Evolutionary conservation across 495 filamentous ascomycete genomes (phyloP), one percentile per base, ranked within the genome.

Genomic region (Neurospora africana): DNA sequence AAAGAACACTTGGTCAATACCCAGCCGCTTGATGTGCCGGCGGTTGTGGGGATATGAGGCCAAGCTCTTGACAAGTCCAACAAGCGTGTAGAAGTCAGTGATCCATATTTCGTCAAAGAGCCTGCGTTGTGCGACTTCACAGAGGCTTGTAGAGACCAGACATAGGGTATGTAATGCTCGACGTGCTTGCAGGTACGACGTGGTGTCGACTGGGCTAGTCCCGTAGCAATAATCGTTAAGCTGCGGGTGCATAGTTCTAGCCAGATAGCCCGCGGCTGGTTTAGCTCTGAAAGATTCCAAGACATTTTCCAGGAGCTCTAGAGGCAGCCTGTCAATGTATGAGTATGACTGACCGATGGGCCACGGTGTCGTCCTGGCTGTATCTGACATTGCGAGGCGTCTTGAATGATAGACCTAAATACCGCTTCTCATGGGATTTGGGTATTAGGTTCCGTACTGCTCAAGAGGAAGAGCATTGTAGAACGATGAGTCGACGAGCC

Each of bases 211-310:
- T 43, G 40, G 40, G 0, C 0, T 43, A 43, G 40, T 43, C 4
- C 2, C 17, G 40, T 43, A 43, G 15, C 9, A 8, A 4, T n/a
- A 43, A n/a, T 5, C 2, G 15, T 43, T 17, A 1, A n/a, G 0
- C 2, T 8, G 6, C 19, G 5, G 40, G 2, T 6, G 17, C 6
- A 2, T 0, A n/a, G 0, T 0, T 9, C 40, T 8, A 3, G n/a
- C 40, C 7, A 43, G 15, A 43, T 43, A 43, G 5, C n/a, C n/a
- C 17, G 40, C 17, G 15, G 40, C 40, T 43, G 40, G 19, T 19
- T 19, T 19, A 3, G 40, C 19, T 40, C 7, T 43, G 40, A n/a
- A 43, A 6, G 17, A 8, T 0, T 43, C 6, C 3, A 43, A 43
- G 40, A 43, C 8, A 3, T 8, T n/a, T 2, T 43, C 19, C 40